These are phyloP conservation scores for Copromyces sp. DNA, from an alignment of 495 filamentous ascomycete genomes.

Conservation along the genomic window DNA sequence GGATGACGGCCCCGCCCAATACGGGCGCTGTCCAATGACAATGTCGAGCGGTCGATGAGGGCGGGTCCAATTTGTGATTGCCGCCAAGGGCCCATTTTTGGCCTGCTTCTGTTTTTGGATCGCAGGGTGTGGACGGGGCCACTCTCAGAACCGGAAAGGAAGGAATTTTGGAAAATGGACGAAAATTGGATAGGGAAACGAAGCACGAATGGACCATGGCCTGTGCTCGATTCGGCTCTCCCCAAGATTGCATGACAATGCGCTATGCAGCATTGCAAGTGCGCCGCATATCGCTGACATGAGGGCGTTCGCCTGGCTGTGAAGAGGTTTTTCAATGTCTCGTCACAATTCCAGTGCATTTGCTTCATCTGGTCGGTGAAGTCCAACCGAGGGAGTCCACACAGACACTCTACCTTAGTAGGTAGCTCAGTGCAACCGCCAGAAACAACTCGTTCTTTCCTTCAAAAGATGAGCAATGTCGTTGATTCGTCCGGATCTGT, in stretches of 20 bases:
- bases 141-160: not conserved
- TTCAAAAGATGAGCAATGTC: not conserved
- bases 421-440: not conserved
- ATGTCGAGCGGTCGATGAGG: not conserved
- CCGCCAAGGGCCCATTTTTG: slow-evolving; percentile 3
- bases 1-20: slow-evolving; percentile 13
- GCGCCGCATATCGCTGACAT: not conserved
- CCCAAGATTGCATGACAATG: not conserved
- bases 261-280: not conserved
- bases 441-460: not conserved
- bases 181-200: not conserved
- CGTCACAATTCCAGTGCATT: not conserved
- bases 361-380: not conserved
- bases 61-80: slow-evolving; percentile 16
- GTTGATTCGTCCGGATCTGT: not conserved
- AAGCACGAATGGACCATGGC: not conserved
- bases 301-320: not conserved
- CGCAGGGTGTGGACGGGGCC: not conserved
- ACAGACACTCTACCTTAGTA: not conserved
- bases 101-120: not conserved
- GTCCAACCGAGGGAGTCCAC: not conserved
- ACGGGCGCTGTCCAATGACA: slow-evolving; percentile 5
- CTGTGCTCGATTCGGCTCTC: not conserved
- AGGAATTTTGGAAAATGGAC: not conserved
- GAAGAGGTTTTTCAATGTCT: not conserved